phyloP scores from a whole-genome alignment of 2,329 filamentous ascomycete genomes.

The Calycina herbarum region DNA sequence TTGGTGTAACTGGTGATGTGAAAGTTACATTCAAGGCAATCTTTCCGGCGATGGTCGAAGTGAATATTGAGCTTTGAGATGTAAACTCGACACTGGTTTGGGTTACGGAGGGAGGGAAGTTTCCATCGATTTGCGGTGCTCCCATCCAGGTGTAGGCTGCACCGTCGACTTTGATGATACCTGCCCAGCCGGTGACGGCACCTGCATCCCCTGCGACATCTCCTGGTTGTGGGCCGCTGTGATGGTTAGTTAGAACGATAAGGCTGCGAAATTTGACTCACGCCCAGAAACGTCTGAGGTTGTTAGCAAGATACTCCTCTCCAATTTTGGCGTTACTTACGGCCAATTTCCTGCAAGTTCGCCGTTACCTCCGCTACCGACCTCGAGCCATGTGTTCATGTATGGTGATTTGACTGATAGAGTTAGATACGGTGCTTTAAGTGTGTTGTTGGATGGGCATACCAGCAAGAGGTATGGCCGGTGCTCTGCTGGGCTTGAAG shows the following conservation, averaged over 20 bases:
- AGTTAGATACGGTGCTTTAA: background rate
- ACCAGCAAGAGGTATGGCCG: conserved; percentile 68
- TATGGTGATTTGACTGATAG: conserved; percentile 65
- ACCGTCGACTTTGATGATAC: conserved; percentile 70
- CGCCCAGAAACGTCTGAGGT: conserved; percentile 34
- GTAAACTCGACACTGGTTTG: conserved; percentile 70
- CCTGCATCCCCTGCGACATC: conserved; percentile 42
- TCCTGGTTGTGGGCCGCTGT: conserved; percentile 32
- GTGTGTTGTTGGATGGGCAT: background rate
- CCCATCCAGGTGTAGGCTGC: conserved; percentile 69
- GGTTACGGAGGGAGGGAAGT: conserved; percentile 49
- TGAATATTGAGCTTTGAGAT: conserved; percentile 69
- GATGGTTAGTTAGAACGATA: background rate
- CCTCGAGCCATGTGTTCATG: conserved; percentile 70
- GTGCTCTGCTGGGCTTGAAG: conserved; percentile 65
- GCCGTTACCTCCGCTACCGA: conserved; percentile 62
- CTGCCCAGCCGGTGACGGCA: conserved; percentile 64
- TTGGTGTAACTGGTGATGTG: conserved; percentile 68
- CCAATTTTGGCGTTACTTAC: conserved; percentile 16
- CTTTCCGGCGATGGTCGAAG: conserved; percentile 60
- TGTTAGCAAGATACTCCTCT: conserved; percentile 19
- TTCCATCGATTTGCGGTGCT: conserved; percentile 42
- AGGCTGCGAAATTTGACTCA: conserved; percentile 16
- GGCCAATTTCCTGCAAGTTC: conserved; percentile 58
- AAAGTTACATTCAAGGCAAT: conserved; percentile 69